Conservation (phyloP, 169 alveolate species). For the Cryptosporidium xiaoi region DNA sequence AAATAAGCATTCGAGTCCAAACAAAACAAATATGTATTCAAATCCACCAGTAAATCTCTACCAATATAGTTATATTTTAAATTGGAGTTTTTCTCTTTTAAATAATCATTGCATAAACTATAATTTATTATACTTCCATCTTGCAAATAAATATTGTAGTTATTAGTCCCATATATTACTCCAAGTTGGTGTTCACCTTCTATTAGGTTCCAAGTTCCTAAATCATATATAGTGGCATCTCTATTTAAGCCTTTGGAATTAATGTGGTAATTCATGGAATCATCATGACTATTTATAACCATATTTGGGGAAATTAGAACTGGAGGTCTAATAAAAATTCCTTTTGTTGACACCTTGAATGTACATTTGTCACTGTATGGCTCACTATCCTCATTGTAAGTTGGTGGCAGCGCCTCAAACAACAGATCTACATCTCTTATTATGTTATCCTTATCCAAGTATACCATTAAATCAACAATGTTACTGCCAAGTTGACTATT, state of each 20-base stretch:
- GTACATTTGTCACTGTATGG: background rate
- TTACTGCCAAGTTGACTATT: background rate
- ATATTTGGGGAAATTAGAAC: conserved; percentile 47
- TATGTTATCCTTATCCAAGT: conserved; percentile 13
- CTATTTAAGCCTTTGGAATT: background rate
- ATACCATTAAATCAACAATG: background rate
- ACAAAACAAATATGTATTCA: conserved; percentile 34
- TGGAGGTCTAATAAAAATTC: conserved; percentile 56
- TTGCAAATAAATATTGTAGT: conserved; percentile 17
- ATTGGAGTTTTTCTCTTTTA: background rate
- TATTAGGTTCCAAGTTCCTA: conserved; percentile 26
- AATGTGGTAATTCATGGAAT: conserved; percentile 5
- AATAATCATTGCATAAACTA: conserved; percentile 11
- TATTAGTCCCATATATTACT: conserved; percentile 46
- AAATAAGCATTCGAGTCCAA: conserved; percentile 10
- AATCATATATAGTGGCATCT: background rate
- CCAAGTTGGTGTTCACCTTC: conserved; percentile 59
- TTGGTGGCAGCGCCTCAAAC: conserved; percentile 4
- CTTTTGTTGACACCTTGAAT: conserved; percentile 38
- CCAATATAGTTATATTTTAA: background rate
- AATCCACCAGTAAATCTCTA: background rate
- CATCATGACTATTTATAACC: background rate
- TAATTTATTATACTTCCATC: conserved; percentile 4
- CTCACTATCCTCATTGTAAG: background rate
- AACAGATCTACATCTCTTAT: conserved; percentile 32